Base-by-base conservation (phyloP, 129 eudicot species). In the Scalesia atractyloides region DNA sequence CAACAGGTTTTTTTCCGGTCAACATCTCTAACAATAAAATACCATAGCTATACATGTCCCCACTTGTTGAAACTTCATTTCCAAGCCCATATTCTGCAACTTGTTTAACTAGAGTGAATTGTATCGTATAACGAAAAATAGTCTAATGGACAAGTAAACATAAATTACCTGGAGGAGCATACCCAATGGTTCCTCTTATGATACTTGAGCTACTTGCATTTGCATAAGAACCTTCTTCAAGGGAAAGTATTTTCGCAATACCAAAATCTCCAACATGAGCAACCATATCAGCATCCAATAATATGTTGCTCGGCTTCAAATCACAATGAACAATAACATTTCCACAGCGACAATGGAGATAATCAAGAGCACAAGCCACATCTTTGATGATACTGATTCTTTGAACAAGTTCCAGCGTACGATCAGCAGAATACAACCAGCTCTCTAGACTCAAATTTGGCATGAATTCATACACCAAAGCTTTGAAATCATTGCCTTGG, bases 251-350 rank as follows among this genome's bases (percentile, higher is more conserved):
- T 63, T 73, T 73, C 47, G 84, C 80, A 10, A 74, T 68, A 53
- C 84, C 84, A 61, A 80, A 80, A 60, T 80, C 80, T 11, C 84
- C 80, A 22, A 80, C 70, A 51, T 80, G 84, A 14, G 84, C 84
- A 58, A 66, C 71, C 65, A 74, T 48, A 19, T 68, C 76, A 18
- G 13, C 64, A 41, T 80, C 84, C 20, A 80, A 60, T 39, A 80
- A 73, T 10, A 70, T 49, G 72, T 75, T 75, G 67, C 65, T 75
- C 3, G 80, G 80, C 59, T 75, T 75, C 56, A 78, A 64, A 65
- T 73, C 80, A 67, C 72, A 68, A 74, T 80, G 84, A 62, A 74
- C 76, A 5, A 74, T 18, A 22, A 60, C 16, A 4, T 44, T 73
- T 24, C 49, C 79, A 73, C 79, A 66, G 3, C 13, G 64, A 48